Conservation (phyloP, 2,329 filamentous ascomycete species). For the Sclerotinia subarctica region DNA sequence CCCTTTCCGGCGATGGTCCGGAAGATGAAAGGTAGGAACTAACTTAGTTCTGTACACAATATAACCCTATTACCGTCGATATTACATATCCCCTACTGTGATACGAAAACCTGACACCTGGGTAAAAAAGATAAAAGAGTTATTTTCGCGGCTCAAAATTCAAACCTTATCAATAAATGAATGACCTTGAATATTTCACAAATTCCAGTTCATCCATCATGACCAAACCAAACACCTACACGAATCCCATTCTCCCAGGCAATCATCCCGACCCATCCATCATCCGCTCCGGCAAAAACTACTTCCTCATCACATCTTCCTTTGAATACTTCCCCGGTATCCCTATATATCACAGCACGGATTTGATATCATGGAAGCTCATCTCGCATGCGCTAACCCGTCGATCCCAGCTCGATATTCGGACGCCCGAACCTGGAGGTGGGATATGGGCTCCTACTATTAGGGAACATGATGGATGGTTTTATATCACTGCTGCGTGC, state of each 20-base stretch:
- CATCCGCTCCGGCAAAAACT: constrained; percentile 5
- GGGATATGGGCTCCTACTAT: constrained; percentile 50
- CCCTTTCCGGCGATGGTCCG: no score
- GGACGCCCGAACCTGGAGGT: constrained; percentile 37
- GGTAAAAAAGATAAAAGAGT: neutral
- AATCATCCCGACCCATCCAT: constrained; percentile 43
- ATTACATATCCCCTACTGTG: no score
- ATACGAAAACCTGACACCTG: no score
- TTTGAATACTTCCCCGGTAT: constrained; percentile 15
- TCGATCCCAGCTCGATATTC: constrained; percentile 42
- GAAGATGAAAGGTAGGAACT: no score
- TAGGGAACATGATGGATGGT: constrained; percentile 43
- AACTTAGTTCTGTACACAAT: no score
- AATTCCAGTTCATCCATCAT: constrained; percentile 11
- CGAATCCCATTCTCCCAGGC: constrained; percentile 45
- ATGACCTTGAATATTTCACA: neutral
- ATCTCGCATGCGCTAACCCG: constrained; percentile 42
- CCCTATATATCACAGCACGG: constrained; percentile 35
- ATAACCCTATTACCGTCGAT: no score
- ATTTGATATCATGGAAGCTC: constrained; percentile 50
- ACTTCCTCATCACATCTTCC: constrained; percentile 17
- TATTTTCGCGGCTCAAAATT: neutral
- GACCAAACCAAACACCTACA: constrained; percentile 36
- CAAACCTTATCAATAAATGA: neutral
- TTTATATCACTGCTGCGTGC: constrained; percentile 46